These are phyloP conservation scores for Lentinula lateritia DNA, from an alignment of 768 basidiomycete genomes.

Conservation along the genomic window DNA sequence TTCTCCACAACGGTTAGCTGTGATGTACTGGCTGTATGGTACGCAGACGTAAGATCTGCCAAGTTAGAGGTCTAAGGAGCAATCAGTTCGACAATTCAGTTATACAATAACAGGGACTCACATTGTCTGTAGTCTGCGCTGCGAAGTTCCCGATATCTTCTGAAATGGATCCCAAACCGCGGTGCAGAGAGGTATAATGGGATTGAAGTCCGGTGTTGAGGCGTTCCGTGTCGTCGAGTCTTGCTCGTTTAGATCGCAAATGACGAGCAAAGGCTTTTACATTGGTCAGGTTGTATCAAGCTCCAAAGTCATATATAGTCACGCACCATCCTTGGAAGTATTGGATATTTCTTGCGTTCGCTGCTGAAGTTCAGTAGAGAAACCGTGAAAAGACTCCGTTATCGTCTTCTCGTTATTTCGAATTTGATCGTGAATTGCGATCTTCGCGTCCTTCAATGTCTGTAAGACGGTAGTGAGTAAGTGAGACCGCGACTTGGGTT, in stretches of 20 bases:
- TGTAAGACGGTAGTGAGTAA: conserved; percentile 17
- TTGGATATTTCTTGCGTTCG: conserved; percentile 38
- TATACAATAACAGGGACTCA: conserved; percentile 21
- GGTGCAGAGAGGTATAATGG: conserved; percentile 46
- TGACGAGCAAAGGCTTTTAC: conserved; percentile 55
- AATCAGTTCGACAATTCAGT: neutral
- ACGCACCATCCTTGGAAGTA: conserved; percentile 40
- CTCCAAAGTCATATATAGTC: neutral
- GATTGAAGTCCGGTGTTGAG: conserved; percentile 46
- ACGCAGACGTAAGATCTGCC: conserved; percentile 33
- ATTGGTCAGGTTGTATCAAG: neutral
- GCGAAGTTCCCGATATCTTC: conserved; percentile 39
- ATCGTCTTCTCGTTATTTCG: conserved; percentile 38
- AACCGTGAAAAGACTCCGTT: conserved; percentile 40
- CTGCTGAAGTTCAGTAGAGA: conserved; percentile 47
- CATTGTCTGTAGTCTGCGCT: conserved; percentile 44
- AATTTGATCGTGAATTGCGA: conserved; percentile 36
- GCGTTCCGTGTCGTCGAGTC: conserved; percentile 51
- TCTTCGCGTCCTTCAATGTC: conserved; percentile 34
- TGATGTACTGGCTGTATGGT: conserved; percentile 33
- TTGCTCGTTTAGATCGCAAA: conserved; percentile 58
- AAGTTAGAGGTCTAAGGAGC: conserved; percentile 35
- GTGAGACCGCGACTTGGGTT: neutral
- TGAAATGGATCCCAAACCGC: conserved; percentile 44
- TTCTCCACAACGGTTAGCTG: conserved; percentile 46